phyloP scores from a whole-genome alignment of 2,329 filamentous ascomycete species.

The Fusarium torulosum region DNA sequence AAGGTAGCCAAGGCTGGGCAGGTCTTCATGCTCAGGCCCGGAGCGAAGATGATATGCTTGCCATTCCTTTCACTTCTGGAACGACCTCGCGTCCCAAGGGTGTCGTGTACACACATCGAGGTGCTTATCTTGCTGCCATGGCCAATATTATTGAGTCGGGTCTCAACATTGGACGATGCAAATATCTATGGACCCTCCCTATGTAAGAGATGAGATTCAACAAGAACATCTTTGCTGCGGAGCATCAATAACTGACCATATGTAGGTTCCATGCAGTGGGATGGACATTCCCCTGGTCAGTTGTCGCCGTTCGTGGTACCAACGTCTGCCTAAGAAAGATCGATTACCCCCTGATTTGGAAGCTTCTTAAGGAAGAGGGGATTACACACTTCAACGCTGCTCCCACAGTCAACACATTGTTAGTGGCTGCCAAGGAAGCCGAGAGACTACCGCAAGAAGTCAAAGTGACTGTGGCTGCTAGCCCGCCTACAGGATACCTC shows the following conservation, averaged over 20 bases:
- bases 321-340: slow-evolving; percentile 96
- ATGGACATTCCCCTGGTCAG: slow-evolving; percentile 94
- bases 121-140: slow-evolving; percentile 85
- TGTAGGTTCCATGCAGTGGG: slow-evolving; percentile 73
- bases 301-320: slow-evolving; percentile 94
- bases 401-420: slow-evolving; percentile 93
- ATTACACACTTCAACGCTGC: slow-evolving; percentile 97
- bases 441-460: slow-evolving; percentile 76
- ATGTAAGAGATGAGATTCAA: slow-evolving; percentile 76
- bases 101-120: slow-evolving; percentile 90
- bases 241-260: slow-evolving; percentile 1
- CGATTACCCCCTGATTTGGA: slow-evolving; percentile 94
- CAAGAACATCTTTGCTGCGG: too few species aligned
- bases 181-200: slow-evolving; percentile 91
- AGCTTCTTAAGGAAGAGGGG: slow-evolving; percentile 83
- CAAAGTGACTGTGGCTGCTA: slow-evolving; percentile 91
- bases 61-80: slow-evolving; percentile 92
- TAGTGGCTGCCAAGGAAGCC: slow-evolving; percentile 85
- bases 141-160: slow-evolving; percentile 91
- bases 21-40: slow-evolving; percentile 77
- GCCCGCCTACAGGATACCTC: slow-evolving; percentile 87
- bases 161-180: slow-evolving; percentile 80
- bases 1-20: slow-evolving; percentile 79
- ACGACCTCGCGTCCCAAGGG: slow-evolving; percentile 94
- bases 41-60: slow-evolving; percentile 84